phyloP scores from a whole-genome alignment of 352 stramenopile genomes.

The Hyaloperonospora arabidopsidis region DNA sequence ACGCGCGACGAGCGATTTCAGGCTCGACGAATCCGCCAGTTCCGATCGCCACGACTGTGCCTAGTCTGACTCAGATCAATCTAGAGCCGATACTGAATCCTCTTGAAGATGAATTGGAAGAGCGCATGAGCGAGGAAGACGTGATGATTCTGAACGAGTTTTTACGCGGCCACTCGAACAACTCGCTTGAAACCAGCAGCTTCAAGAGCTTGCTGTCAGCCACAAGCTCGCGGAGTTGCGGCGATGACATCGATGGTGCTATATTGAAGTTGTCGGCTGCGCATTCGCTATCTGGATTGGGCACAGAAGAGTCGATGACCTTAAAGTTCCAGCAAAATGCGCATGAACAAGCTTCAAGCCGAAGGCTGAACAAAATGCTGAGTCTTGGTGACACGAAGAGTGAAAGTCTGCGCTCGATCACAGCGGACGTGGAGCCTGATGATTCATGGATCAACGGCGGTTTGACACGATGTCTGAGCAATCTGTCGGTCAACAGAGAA shows the following conservation, averaged over 20 bases:
- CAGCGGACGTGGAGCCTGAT: constrained; percentile 39
- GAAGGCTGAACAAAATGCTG: constrained; percentile 39
- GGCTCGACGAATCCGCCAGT: background rate
- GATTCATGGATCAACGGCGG: constrained; percentile 43
- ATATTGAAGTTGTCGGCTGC: constrained; percentile 24
- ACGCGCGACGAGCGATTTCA: constrained; percentile 2
- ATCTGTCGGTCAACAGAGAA: constrained; percentile 35
- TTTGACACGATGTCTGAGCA: constrained; percentile 41
- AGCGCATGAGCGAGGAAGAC: constrained; percentile 50
- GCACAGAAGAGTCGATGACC: constrained; percentile 6
- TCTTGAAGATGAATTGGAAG: constrained; percentile 35
- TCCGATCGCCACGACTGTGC: constrained; percentile 8
- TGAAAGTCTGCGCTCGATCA: constrained; percentile 44
- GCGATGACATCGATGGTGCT: constrained; percentile 32
- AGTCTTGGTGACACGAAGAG: constrained; percentile 50
- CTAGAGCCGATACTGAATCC: constrained; percentile 40
- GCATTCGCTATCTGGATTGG: constrained; percentile 12
- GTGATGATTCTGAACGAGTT: constrained; percentile 58
- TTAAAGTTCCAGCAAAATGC: constrained; percentile 14
- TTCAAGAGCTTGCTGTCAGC: constrained; percentile 36
- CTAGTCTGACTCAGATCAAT: constrained; percentile 13
- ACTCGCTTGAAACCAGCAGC: constrained; percentile 32
- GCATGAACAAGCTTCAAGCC: constrained; percentile 17
- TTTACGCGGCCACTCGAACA: constrained; percentile 42
- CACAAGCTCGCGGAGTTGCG: constrained; percentile 22